These are phyloP conservation scores for Skeletonema potamos DNA, from an alignment of 108 stramenopile species.

Conservation along the genomic window DNA sequence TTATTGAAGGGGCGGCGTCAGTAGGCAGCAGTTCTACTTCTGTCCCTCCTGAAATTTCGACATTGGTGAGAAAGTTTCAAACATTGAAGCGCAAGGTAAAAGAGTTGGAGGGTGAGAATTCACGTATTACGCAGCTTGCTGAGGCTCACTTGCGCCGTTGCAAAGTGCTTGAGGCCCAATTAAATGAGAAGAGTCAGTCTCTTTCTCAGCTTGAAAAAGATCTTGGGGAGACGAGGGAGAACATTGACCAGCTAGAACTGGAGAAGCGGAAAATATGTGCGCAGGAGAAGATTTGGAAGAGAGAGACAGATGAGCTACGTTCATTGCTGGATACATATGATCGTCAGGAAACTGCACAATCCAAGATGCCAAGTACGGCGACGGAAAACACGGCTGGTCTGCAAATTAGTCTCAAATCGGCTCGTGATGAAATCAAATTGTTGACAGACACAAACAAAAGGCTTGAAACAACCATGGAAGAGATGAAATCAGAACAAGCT, in stretches of 20 bases:
- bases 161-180: slow-evolving; percentile 27
- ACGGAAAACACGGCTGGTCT: slow-evolving; percentile 18
- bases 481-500: slow-evolving; percentile 33
- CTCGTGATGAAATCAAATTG: slow-evolving; percentile 56
- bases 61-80: slow-evolving; percentile 50
- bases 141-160: slow-evolving; percentile 36
- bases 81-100: slow-evolving; percentile 32
- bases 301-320: slow-evolving; percentile 69
- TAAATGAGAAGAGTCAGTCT: slow-evolving; percentile 29
- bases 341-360: slow-evolving; percentile 13
- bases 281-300: slow-evolving; percentile 68
- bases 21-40: background rate
- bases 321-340: slow-evolving; percentile 70
- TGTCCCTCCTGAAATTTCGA: slow-evolving; percentile 62
- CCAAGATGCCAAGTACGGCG: slow-evolving; percentile 11
- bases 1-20: slow-evolving; percentile 16
- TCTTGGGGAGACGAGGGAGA: slow-evolving; percentile 21
- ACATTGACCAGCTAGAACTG: slow-evolving; percentile 29
- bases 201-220: slow-evolving; percentile 44
- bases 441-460: slow-evolving; percentile 37
- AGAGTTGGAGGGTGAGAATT: slow-evolving; percentile 26
- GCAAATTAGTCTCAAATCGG: slow-evolving; percentile 51
- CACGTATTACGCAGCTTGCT: slow-evolving; percentile 21
- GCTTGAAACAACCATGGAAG: slow-evolving; percentile 30
- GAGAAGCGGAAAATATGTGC: slow-evolving; percentile 48